A percentile compares a stretch with the other conserved stretches of the same genome.
These are phyloP conservation scores for Pharus latifolius DNA, from an alignment of 176 grass and related monocot species.

Conservation along the genomic window DNA sequence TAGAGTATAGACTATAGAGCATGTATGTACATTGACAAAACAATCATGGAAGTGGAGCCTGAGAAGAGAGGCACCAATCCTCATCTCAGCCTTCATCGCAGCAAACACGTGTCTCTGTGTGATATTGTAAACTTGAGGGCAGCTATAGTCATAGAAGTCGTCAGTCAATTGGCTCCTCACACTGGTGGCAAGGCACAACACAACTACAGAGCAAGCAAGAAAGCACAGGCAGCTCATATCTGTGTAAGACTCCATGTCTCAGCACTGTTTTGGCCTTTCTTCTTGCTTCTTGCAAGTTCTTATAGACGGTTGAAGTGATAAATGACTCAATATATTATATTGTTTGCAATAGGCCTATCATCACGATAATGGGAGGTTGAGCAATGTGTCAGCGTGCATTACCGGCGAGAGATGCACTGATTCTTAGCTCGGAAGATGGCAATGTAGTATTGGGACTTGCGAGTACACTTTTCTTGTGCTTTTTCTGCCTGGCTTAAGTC, in stretches of 20 bases:
- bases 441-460: not conserved
- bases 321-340: not conserved
- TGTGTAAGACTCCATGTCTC: not conserved
- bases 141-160: slow-evolving; percentile 46
- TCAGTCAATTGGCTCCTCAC: slow-evolving; percentile 31
- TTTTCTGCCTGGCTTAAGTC: not conserved
- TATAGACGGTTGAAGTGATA: slow-evolving; percentile 19
- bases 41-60: slow-evolving; percentile 92
- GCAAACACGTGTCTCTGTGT: slow-evolving; percentile 22
- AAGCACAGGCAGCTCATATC: not conserved
- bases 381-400: not conserved
- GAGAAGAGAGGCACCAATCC: slow-evolving; percentile 72
- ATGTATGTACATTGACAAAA: slow-evolving; percentile 56
- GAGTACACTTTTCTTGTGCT: not conserved
- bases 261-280: not conserved
- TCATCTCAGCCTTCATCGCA: slow-evolving; percentile 38
- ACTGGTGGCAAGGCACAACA: slow-evolving; percentile 33
- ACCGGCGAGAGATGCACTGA: too few relatives aligned
- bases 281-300: not conserved
- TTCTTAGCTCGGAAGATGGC: not conserved
- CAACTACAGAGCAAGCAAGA: not conserved
- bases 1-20: not conserved
- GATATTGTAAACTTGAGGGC: slow-evolving; percentile 42
- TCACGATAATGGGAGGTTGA: not conserved
- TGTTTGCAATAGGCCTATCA: not conserved